These are phyloP conservation scores for Ganoderma boninense DNA, from an alignment of 1,284 basidiomycete genomes.

Conservation along the genomic window DNA sequence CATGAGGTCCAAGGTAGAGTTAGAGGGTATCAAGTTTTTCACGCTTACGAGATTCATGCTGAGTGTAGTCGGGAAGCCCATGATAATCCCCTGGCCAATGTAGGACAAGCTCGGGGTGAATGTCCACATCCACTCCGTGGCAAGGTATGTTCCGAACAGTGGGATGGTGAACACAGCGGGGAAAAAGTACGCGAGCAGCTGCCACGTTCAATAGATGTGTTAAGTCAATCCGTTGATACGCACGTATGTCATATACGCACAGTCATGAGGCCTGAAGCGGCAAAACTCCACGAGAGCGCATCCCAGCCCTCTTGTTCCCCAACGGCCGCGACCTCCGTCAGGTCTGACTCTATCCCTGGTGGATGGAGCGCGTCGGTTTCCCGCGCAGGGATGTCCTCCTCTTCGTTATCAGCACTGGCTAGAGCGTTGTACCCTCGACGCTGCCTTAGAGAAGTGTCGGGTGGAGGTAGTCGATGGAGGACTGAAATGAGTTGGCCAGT, in stretches of 20 bases:
- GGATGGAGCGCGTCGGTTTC: constrained; percentile 28
- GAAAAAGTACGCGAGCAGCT: constrained; percentile 87
- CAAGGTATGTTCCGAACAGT: constrained; percentile 88
- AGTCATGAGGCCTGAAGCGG: constrained; percentile 74
- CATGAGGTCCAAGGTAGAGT: constrained; percentile 6
- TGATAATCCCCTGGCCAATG: constrained; percentile 95
- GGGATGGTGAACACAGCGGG: constrained; percentile 93
- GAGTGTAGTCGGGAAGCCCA: constrained; percentile 94
- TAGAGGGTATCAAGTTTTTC: background rate
- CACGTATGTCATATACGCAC: constrained; percentile 50
- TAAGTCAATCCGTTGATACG: background rate
- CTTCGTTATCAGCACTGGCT: constrained; percentile 43
- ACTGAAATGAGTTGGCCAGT: constrained; percentile 96
- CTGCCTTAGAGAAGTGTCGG: constrained; percentile 59
- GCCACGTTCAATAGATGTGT: constrained; percentile 18
- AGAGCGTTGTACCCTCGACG: constrained; percentile 64
- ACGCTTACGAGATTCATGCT: constrained; percentile 86
- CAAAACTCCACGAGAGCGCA: constrained; percentile 79
- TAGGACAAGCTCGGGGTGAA: constrained; percentile 94
- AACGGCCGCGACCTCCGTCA: constrained; percentile 26
- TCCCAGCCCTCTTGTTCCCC: constrained; percentile 68
- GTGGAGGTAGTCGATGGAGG: constrained; percentile 80
- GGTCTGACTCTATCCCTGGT: background rate
- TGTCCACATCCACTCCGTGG: constrained; percentile 92
- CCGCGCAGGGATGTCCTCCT: constrained; percentile 37